A percentile compares a stretch with the other conserved stretches of the same genome.
Evolutionary conservation across 768 basidiomycete genomes (phyloP).

Genomic region (Myochromella boudieri): DNA sequence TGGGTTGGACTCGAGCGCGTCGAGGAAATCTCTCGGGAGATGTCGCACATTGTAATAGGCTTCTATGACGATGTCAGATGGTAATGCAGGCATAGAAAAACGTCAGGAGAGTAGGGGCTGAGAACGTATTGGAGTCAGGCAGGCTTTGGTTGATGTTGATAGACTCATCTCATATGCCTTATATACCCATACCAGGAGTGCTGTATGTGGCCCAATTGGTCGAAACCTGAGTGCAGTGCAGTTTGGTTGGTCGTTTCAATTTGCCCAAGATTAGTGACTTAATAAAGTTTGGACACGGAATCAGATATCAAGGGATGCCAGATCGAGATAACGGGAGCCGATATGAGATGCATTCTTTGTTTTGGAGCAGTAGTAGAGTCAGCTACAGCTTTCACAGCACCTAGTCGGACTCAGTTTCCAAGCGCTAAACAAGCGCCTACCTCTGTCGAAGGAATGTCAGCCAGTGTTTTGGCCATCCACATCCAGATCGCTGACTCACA

Average conservation of each 20-base stretch:
- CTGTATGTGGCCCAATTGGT: slow-evolving; percentile 3
- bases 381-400: no score
- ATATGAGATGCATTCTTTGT: no score
- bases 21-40: slow-evolving; percentile 37
- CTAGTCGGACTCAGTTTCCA: neutral
- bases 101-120: neutral
- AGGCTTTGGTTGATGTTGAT: neutral
- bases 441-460: no score
- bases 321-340: neutral
- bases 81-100: slow-evolving; percentile 12
- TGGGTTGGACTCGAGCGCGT: slow-evolving; percentile 33
- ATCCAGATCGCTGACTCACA: no score
- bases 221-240: no score
- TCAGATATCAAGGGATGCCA: neutral
- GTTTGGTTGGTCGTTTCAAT: no score
- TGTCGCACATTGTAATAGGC: slow-evolving; percentile 29
- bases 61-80: slow-evolving; percentile 6
- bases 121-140: neutral
- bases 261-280: no score
- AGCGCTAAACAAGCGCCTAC: no score
- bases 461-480: no score
- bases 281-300: neutral
- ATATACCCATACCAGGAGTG: slow-evolving; percentile 3
- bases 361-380: no score
- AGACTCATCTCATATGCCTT: neutral